A percentile compares a stretch with the other conserved stretches of the same genome.
These are phyloP conservation scores for Pestalotiopsis sp. DNA, from an alignment of 2,329 filamentous ascomycete species.

Conservation along the genomic window DNA sequence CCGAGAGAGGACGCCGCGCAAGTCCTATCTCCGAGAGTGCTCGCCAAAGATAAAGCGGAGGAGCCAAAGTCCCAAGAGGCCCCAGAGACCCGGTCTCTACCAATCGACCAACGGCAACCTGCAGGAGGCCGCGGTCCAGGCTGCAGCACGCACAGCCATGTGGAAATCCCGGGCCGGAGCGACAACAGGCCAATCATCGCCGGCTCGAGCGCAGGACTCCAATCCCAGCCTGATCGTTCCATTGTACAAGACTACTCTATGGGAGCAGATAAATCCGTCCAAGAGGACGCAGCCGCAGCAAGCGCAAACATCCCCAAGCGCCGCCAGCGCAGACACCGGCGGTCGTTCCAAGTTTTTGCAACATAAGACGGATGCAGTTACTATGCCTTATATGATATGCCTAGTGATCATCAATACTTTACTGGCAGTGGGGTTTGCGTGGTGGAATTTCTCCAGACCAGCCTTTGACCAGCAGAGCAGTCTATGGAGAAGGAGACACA, in stretches of 20 bases:
- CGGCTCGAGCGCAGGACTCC: slow-evolving; percentile 16
- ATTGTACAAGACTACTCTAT: neutral
- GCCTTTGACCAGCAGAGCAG: slow-evolving; percentile 29
- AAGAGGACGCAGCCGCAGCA: neutral
- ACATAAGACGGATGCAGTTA: slow-evolving; percentile 4
- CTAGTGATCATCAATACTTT: neutral
- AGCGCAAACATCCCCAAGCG: neutral
- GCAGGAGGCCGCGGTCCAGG: slow-evolving; percentile 25
- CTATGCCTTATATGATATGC: neutral
- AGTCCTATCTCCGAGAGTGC: slow-evolving; percentile 6
- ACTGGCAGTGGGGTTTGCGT: slow-evolving; percentile 17
- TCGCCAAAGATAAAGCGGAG: neutral
- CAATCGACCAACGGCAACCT: slow-evolving; percentile 15
- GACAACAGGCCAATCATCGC: slow-evolving; percentile 17
- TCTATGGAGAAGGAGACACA: slow-evolving; percentile 25
- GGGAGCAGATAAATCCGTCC: neutral
- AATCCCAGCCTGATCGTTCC: slow-evolving; percentile 15
- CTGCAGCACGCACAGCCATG: slow-evolving; percentile 29
- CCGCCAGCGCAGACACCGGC: slow-evolving; percentile 25
- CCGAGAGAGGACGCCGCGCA: slow-evolving; percentile 17
- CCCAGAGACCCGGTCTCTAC: slow-evolving; percentile 17
- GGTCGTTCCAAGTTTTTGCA: slow-evolving; percentile 21
- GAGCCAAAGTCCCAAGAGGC: neutral
- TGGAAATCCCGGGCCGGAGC: slow-evolving; percentile 24
- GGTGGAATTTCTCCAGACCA: slow-evolving; percentile 27